Conservation (phyloP, 2,329 filamentous ascomycete species). For the Neonectria faginata region DNA sequence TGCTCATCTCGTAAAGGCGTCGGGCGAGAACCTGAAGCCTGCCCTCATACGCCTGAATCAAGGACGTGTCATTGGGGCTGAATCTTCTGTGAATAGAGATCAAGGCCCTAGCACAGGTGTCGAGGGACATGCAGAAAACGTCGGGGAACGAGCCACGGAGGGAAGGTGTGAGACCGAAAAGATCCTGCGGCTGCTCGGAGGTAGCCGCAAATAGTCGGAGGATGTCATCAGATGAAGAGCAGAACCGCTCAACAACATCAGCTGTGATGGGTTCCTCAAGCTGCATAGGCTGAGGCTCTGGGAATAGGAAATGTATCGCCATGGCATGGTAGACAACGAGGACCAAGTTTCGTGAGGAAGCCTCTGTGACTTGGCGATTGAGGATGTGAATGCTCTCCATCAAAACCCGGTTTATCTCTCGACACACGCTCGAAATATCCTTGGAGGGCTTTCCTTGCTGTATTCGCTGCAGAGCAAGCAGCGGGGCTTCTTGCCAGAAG, state of each 20-base stretch:
- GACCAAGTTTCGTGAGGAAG: slow-evolving; percentile 43
- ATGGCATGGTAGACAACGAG: slow-evolving; percentile 50
- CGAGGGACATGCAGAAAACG: slow-evolving; percentile 47
- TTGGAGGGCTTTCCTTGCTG: slow-evolving; percentile 38
- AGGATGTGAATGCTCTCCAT: slow-evolving; percentile 44
- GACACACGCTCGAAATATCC: slow-evolving; percentile 41
- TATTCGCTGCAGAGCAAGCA: slow-evolving; percentile 37
- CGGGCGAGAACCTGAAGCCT: slow-evolving; percentile 42
- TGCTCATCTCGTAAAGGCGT: slow-evolving; percentile 44
- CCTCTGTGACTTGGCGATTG: slow-evolving; percentile 39
- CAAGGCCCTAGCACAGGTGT: slow-evolving; percentile 49
- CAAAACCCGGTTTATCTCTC: slow-evolving; percentile 46
- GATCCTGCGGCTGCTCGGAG: slow-evolving; percentile 38
- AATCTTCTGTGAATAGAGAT: slow-evolving; percentile 38
- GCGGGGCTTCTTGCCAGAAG: slow-evolving; percentile 41
- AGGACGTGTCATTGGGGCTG: slow-evolving; percentile 37
- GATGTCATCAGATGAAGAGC: slow-evolving; percentile 46
- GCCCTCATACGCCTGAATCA: slow-evolving; percentile 40
- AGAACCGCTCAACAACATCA: slow-evolving; percentile 47
- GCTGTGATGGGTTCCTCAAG: slow-evolving; percentile 35
- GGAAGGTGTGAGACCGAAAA: slow-evolving; percentile 33
- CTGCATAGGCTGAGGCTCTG: slow-evolving; percentile 32
- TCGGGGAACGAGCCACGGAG: slow-evolving; percentile 44
- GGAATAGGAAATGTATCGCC: slow-evolving; percentile 51
- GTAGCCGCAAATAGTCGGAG: slow-evolving; percentile 41